Percentiles rank a stretch among this genome's conserved stretches.
Evolutionary conservation across 2,329 filamentous ascomycete genomes (phyloP).

Genomic region (Aspergillus candidus): DNA sequence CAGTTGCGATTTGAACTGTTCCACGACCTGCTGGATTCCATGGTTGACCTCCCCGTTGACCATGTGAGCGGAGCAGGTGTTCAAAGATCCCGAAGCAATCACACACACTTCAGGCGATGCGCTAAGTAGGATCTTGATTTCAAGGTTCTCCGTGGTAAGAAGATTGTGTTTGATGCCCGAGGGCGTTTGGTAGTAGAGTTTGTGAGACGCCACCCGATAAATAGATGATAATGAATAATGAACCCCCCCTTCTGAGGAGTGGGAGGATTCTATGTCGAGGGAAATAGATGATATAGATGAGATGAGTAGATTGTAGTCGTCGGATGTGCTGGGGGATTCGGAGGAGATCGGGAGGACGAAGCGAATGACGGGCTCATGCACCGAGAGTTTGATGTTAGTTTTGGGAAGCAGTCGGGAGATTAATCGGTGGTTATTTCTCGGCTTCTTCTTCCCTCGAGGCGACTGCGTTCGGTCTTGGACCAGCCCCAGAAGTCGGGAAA

Average conservation of each 20-base stretch:
- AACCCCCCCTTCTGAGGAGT: conserved; percentile 73
- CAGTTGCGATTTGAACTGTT: conserved; percentile 68
- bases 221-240: conserved; percentile 83
- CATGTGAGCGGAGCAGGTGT: conserved; percentile 84
- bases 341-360: conserved; percentile 79
- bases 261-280: conserved; percentile 90
- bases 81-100: conserved; percentile 68
- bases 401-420: conserved; percentile 91
- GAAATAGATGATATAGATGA: conserved; percentile 92
- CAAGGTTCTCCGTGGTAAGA: conserved; percentile 78
- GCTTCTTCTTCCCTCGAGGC: conserved; percentile 34
- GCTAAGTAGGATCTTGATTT: conserved; percentile 77
- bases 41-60: conserved; percentile 88
- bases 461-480: conserved; percentile 51
- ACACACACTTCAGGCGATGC: conserved; percentile 83
- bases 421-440: conserved; percentile 53
- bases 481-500: conserved; percentile 76
- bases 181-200: conserved; percentile 90
- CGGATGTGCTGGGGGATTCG: conserved; percentile 49
- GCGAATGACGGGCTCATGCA: conserved; percentile 91
- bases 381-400: conserved; percentile 87
- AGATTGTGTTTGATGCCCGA: conserved; percentile 78
- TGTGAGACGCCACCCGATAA: conserved; percentile 75
- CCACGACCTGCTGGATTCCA: conserved; percentile 84
- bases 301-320: conserved; percentile 92